Percentiles rank a stretch among this genome's conserved stretches.
These are phyloP conservation scores for Vicia villosa DNA, from an alignment of 306 rosid genomes.

Conservation along the genomic window DNA sequence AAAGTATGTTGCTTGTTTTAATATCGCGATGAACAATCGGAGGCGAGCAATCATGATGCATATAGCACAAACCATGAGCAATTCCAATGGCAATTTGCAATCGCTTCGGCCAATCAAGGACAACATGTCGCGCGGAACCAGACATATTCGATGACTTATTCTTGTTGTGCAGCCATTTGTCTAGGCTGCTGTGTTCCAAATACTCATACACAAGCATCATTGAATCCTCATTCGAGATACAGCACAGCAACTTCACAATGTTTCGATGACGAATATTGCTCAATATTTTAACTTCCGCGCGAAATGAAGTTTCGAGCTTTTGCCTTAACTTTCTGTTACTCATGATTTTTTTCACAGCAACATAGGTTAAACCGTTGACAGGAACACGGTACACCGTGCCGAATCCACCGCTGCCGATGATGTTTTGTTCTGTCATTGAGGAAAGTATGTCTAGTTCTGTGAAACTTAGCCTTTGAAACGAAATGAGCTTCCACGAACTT, in stretches of 20 bases:
- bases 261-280: slow-evolving; percentile 72
- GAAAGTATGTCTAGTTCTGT: slow-evolving; percentile 53
- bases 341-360: slow-evolving; percentile 72
- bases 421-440: slow-evolving; percentile 48
- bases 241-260: slow-evolving; percentile 77
- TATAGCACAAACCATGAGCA: slow-evolving; percentile 79
- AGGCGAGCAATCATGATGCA: slow-evolving; percentile 74
- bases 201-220: slow-evolving; percentile 82
- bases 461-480: slow-evolving; percentile 72
- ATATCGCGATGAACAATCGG: slow-evolving; percentile 75
- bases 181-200: slow-evolving; percentile 65
- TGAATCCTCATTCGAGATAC: slow-evolving; percentile 55
- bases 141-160: slow-evolving; percentile 34
- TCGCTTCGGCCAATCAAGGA: slow-evolving; percentile 68
- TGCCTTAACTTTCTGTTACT: slow-evolving; percentile 50
- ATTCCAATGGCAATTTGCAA: slow-evolving; percentile 65
- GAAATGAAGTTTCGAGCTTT: slow-evolving; percentile 66
- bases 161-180: slow-evolving; percentile 61
- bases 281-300: slow-evolving; percentile 66
- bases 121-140: slow-evolving; percentile 17
- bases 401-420: slow-evolving; percentile 78
- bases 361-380: slow-evolving; percentile 41
- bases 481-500: slow-evolving; percentile 57
- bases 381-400: slow-evolving; percentile 70
- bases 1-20: slow-evolving; percentile 76